A percentile compares a stretch with the other conserved stretches of the same genome.
phyloP scores from a whole-genome alignment of 768 basidiomycete genomes.

The Amanita subjunquillea region DNA sequence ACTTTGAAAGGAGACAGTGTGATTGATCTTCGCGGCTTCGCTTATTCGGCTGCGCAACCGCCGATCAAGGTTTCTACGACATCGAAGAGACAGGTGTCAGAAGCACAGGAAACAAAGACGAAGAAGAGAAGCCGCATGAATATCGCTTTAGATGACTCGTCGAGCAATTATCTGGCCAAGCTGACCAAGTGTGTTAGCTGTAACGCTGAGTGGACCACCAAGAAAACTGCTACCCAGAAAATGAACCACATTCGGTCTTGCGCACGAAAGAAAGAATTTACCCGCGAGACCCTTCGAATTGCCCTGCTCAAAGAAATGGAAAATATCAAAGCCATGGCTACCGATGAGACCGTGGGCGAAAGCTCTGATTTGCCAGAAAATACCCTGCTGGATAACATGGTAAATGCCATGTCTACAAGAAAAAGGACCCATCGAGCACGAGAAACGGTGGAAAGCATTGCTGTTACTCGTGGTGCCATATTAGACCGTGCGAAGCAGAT shows the following conservation, averaged over 20 bases:
- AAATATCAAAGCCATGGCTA: background rate
- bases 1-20: background rate
- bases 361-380: background rate
- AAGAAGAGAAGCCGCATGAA: constrained; percentile 10
- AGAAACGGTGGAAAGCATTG: constrained; percentile 35
- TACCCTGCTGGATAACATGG: background rate
- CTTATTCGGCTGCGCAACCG: background rate
- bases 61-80: background rate
- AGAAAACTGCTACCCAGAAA: constrained; percentile 57
- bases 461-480: constrained; percentile 35
- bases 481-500: constrained; percentile 25
- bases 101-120: constrained; percentile 3
- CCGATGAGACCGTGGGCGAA: background rate
- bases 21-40: background rate
- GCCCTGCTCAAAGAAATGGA: constrained; percentile 43
- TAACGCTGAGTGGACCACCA: constrained; percentile 55
- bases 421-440: background rate
- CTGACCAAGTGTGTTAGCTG: constrained; percentile 57
- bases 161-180: constrained; percentile 34
- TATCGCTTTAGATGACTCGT: constrained; percentile 23
- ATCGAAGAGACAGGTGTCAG: background rate
- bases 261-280: constrained; percentile 47
- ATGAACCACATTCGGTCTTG: constrained; percentile 57
- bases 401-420: background rate
- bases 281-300: constrained; percentile 41